Percentiles rank a stretch among this genome's conserved stretches.
These are phyloP conservation scores for Fomitopsis palustris DNA, from an alignment of 1,284 basidiomycete genomes.

Conservation along the genomic window DNA sequence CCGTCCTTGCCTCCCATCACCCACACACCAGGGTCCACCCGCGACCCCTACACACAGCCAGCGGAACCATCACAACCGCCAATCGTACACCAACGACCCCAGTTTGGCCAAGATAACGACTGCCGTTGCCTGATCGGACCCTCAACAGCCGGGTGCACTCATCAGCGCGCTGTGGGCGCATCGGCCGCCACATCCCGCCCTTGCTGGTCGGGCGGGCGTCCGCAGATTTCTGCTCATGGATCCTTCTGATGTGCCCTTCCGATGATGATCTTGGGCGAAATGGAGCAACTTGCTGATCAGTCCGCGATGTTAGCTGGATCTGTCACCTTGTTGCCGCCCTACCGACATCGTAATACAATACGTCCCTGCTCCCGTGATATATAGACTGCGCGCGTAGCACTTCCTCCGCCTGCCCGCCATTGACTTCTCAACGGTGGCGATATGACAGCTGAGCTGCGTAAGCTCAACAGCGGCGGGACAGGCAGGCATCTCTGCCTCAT, in stretches of 20 bases:
- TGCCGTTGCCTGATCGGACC: background rate
- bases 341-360: background rate
- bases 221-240: background rate
- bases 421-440: background rate
- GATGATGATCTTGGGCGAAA: background rate
- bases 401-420: too few species aligned
- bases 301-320: background rate
- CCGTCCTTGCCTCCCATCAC: background rate
- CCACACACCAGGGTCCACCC: background rate
- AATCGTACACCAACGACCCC: background rate
- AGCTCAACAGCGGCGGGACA: background rate
- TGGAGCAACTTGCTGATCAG: conserved; percentile 3
- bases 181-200: background rate
- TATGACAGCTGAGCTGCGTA: background rate
- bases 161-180: conserved; percentile 1
- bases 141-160: background rate
- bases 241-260: background rate
- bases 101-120: background rate
- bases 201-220: background rate
- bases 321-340: background rate
- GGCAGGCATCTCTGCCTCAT: background rate
- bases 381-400: background rate
- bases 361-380: background rate
- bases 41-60: background rate
- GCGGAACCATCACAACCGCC: background rate